These are phyloP conservation scores for Fraxinus quadrangulata DNA, from an alignment of 257 asterid genomes.

Conservation along the genomic window DNA sequence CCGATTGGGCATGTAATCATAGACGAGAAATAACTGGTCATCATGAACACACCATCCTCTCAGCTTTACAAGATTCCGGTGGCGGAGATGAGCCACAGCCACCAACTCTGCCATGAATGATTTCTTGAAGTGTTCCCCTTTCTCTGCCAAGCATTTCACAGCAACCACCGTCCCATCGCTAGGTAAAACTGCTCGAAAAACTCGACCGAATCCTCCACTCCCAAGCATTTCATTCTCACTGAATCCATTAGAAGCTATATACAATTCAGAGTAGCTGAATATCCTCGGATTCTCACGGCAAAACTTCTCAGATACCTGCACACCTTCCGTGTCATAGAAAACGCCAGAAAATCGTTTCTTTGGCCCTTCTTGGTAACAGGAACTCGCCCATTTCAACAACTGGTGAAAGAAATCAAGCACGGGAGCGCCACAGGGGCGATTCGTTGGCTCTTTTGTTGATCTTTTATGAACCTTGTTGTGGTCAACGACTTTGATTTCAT, in stretches of 20 bases:
- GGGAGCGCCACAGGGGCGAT: conserved; percentile 35
- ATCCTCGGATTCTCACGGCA: conserved; percentile 68
- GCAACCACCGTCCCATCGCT: conserved; percentile 87
- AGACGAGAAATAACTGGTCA: conserved; percentile 71
- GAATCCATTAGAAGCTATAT: conserved; percentile 77
- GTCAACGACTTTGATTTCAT: conserved; percentile 27
- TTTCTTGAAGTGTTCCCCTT: conserved; percentile 77
- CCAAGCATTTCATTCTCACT: conserved; percentile 58
- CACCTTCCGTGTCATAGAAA: conserved; percentile 80
- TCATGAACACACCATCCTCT: conserved; percentile 93
- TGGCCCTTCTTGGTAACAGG: conserved; percentile 35
- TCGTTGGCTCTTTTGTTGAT: conserved; percentile 14
- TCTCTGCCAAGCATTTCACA: conserved; percentile 80
- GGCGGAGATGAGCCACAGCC: conserved; percentile 98
- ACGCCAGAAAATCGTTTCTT: conserved; percentile 33
- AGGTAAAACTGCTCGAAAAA: conserved; percentile 73
- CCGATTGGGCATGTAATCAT: conserved; percentile 94
- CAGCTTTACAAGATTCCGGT: conserved; percentile 82
- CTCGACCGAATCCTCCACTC: conserved; percentile 89
- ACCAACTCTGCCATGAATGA: conserved; percentile 85
- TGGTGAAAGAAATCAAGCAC: conserved; percentile 37
- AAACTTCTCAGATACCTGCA: conserved; percentile 44
- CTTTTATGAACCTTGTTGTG: conserved; percentile 15
- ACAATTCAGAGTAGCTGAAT: conserved; percentile 87
- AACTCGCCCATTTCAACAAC: conserved; percentile 42